A percentile compares a stretch with the other conserved stretches of the same genome.
Conservation (phyloP, 2,329 filamentous ascomycete species). For the Clonostachys rhizophaga region DNA sequence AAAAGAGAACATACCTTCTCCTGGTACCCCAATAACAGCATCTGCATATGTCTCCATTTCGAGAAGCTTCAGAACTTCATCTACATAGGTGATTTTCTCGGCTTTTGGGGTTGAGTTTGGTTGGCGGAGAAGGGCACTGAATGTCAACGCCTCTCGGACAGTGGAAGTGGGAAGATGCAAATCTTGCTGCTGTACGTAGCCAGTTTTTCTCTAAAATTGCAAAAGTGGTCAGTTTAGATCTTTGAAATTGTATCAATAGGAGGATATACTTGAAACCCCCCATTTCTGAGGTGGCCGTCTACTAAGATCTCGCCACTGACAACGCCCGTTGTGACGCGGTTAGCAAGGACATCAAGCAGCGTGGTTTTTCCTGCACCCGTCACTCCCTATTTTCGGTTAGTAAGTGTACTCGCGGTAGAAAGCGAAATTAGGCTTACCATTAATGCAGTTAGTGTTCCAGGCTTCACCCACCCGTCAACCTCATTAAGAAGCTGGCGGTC, state of each 20-base stretch:
- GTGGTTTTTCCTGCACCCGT: slow-evolving; percentile 52
- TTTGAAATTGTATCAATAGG: slow-evolving; percentile 22
- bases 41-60: slow-evolving; percentile 47
- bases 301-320: slow-evolving; percentile 63
- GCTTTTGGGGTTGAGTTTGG: slow-evolving; percentile 64
- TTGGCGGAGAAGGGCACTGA: slow-evolving; percentile 81
- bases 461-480: slow-evolving; percentile 83
- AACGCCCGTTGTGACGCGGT: slow-evolving; percentile 64
- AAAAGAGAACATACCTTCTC: slow-evolving; percentile 19
- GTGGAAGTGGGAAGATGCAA: slow-evolving; percentile 29
- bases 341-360: slow-evolving; percentile 55
- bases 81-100: slow-evolving; percentile 68
- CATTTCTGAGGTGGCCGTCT: slow-evolving; percentile 56
- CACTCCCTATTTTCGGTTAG: slow-evolving; percentile 13
- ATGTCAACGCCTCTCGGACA: slow-evolving; percentile 74
- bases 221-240: slow-evolving; percentile 52
- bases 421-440: slow-evolving; percentile 47
- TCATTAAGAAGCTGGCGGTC: slow-evolving; percentile 60
- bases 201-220: slow-evolving; percentile 62
- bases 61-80: slow-evolving; percentile 44
- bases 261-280: slow-evolving; percentile 38
- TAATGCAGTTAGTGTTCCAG: slow-evolving; percentile 76
- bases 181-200: slow-evolving; percentile 65
- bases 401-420: slow-evolving; percentile 42
- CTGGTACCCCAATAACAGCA: slow-evolving; percentile 36